These are phyloP conservation scores for Brassica cretica DNA, from an alignment of 345 rosid species.

Conservation along the genomic window DNA sequence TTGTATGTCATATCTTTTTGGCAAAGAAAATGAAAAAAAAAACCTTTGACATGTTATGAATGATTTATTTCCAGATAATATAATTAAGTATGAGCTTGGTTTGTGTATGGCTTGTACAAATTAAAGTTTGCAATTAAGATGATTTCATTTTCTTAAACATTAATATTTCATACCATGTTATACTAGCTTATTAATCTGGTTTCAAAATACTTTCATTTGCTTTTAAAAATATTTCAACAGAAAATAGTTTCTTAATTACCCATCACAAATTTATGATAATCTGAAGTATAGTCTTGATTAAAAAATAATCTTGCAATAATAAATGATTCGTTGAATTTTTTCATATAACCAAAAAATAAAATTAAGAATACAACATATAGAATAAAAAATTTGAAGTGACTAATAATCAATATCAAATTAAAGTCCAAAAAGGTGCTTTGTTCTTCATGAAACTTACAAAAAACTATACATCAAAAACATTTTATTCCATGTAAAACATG, in stretches of 20 bases:
- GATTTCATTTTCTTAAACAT: not conserved
- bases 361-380: not conserved
- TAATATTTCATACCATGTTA: not conserved
- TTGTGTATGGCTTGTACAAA: not conserved
- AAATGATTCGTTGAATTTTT: not conserved
- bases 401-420: too few relatives aligned
- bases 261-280: not conserved
- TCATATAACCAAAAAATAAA: not conserved
- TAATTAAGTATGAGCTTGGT: not conserved
- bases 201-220: not conserved
- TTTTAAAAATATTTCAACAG: too few relatives aligned
- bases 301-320: not conserved
- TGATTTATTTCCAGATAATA: not conserved
- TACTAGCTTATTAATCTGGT: not conserved
- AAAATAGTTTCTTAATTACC: not conserved
- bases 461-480: too few relatives aligned
- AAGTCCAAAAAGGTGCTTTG: too few relatives aligned
- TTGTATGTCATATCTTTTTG: too few relatives aligned
- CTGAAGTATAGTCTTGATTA: not conserved
- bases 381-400: too few relatives aligned
- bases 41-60: too few relatives aligned
- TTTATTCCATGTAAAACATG: too few relatives aligned
- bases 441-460: too few relatives aligned
- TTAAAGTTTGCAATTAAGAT: not conserved
- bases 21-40: too few relatives aligned